phyloP scores from a whole-genome alignment of 306 rosid species.

The Cercis canadensis region DNA sequence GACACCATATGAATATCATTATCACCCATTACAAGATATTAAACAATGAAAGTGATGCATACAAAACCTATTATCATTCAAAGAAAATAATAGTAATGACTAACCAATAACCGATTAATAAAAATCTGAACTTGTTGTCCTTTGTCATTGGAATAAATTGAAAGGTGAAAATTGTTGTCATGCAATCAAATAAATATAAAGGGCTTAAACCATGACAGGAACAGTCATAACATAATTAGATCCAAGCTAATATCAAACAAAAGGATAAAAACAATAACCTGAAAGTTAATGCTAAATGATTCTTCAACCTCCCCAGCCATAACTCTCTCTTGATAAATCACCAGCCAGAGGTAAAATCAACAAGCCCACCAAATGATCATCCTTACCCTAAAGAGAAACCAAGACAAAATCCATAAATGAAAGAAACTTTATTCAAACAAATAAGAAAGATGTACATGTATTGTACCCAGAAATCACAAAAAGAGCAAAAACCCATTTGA shows the following conservation, averaged over 20 bases:
- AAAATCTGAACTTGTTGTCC: not conserved
- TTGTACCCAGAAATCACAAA: not conserved
- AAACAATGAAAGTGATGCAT: not conserved
- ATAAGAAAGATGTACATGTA: not conserved
- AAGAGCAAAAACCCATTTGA: conserved; percentile 10
- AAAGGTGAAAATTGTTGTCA: conserved; percentile 11
- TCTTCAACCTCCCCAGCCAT: conserved; percentile 79
- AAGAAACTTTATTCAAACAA: conserved; percentile 1
- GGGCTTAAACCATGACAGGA: conserved; percentile 15
- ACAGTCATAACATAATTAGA: conserved; percentile 19
- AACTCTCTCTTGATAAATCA: conserved; percentile 17
- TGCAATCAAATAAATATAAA: conserved; percentile 14
- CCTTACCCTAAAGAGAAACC: conserved; percentile 2
- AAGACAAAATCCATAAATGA: conserved; percentile 20
- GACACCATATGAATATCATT: not conserved
- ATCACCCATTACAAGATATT: not conserved
- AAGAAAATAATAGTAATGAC: not conserved
- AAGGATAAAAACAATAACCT: conserved; percentile 47
- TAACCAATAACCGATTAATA: not conserved
- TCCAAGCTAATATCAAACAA: conserved; percentile 29
- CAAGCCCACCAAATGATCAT: conserved; percentile 31
- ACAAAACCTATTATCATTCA: not conserved
- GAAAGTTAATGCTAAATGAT: conserved; percentile 56
- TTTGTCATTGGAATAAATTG: conserved; percentile 13
- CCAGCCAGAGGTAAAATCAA: conserved; percentile 40